Base-by-base conservation (phyloP, 495 filamentous ascomycete species). In the Recurvomyces mirabilis region DNA sequence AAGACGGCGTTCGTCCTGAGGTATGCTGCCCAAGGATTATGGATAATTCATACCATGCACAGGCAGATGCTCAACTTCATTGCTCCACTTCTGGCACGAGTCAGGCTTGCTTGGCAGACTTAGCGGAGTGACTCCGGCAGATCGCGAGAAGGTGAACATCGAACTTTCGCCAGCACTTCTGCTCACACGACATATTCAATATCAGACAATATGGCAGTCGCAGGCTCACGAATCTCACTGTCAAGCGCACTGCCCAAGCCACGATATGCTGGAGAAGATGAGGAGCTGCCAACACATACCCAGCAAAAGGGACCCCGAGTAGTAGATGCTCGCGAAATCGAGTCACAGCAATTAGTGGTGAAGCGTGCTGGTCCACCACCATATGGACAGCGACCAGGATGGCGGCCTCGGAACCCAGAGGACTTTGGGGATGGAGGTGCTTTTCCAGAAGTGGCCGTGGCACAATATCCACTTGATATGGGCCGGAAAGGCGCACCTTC, bases 361-460 rank as follows among this genome's bases (percentile, higher is more conserved):
- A 84, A 93, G 79, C 82, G 77, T 65, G 71, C 70, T 33, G 87
- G 91, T 7, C 91, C 91, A 30, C 87, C 93, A 4, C 75, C 87
- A 2, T 93, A 95, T 57, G 79, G 79, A 25, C 78, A 88, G 52
- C 81, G 87, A 48, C 60, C 79, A 60, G 79, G 81, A 74, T 94
- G 87, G 87, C 79, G 88, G 47, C 87, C 87, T 14, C 78, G 87
- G 48, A 72, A 71, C 10, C 69, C 78, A 48, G 88, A 95, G 63
- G 93, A 96, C 64, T 96, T 84, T 65, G 88, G 84, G 55, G 88
- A 96, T 69, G 91, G 91, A 45, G 91, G 91, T 55, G 87, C 89
- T 37, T 98, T 96, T 63, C 87, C 91, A 25, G 91, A 98, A 61
- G 80, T 98, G 33, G 78, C 82, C 19, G 76, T 96, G 35, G 91